Evolutionary conservation across 1,139 yeast species (phyloP), one percentile per base, ranked within the genome.

Genomic region (Hansenula lynferdii): DNA sequence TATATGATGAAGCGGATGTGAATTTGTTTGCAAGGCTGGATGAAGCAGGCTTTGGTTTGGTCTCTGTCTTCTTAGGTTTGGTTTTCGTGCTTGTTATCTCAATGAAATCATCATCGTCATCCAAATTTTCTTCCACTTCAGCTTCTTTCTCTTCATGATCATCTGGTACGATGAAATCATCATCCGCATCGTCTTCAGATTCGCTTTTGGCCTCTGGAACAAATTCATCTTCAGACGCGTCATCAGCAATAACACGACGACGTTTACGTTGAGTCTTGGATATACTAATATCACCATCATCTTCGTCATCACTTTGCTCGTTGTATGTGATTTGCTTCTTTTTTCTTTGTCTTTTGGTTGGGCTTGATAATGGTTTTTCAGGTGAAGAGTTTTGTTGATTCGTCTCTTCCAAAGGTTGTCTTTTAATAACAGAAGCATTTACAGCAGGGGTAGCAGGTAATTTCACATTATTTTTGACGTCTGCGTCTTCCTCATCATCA

Each of bases 221-320:
- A 23, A 50, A 51, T 11, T 54, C 59, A 20, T 53, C 56, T 15
- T 51, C 58, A 22, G 51, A 53, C 11, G 41, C 44, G 21, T 58
- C 60, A 25, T 56, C 57, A n/a, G 46, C 50, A 21, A 49, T 47
- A 26, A 55, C 49, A 33, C 49, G 54, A 29, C 55, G 51, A 39
- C 54, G 55, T 37, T 57, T 61, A 26, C 52, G 47, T n/a, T n/a
- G 38, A 20, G 44, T 37, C 16, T 44, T 44, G 18, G 40, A 43
- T 19, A 45, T 27, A 8, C 51, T 32, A 9, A 47, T 43, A 10
- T 46, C 53, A 11, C 49, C 60, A 10, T 56, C 61, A 17, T 62
- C 69, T 16, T 60, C 64, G 5, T 53, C 64, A 26, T 61, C 69
- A 35, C 58, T 55, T 3, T 56, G 43, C 50, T 70, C 76, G 0